Evolutionary conservation across 2,329 filamentous ascomycete species (phyloP), one percentile per base, ranked within the genome.

Genomic region (Cercospora sesami): DNA sequence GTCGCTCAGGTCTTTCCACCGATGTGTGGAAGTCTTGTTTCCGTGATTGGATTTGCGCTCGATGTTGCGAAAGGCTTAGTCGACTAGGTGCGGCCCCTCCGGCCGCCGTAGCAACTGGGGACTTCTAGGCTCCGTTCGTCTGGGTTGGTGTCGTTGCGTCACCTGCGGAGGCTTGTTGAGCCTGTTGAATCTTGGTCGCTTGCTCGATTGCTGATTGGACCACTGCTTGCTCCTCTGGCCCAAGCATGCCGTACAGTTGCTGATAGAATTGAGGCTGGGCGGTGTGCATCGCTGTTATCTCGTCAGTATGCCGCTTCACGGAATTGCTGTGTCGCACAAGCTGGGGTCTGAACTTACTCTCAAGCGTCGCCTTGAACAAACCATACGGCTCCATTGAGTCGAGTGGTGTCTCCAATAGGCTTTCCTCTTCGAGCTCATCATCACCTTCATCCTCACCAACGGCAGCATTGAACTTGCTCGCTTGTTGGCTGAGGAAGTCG

Each of bases 381-480:
- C 90, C 87, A 77, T 99, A 99, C 2, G 94, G 94, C 81, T 99
- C 95, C 70, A 99, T 86, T 82, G 95, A 95, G 80, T 99, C 95
- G 26, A 99, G 85, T 16, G 94, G 94, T 12, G 94, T 96, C 80
- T 99, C 95, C 2, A 99, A 87, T 62, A 98, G 84, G 68, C 92
- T 91, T 78, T 94, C 94, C 75, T 98, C 95, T 79, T 98, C 94
- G 18, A 96, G 88, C 57, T 97, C 89, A 64, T 97, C 93, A 28
- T 94, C 91, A 1, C 92, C 92, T 60, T 90, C 88, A 16, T 87
- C 86, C 18, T 90, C 85, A 30, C 76, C 77, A 36, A 77, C 74
- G 18, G 89, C 86, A 71, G 90, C 89, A 79, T 79, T 78, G 78
- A 79, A 76, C 68, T 76, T 78, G 70, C 73, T 75, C 10, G 77